These are phyloP conservation scores for Dioscorea cayenensis DNA, from an alignment of 116 monocot genomes.

Conservation along the genomic window DNA sequence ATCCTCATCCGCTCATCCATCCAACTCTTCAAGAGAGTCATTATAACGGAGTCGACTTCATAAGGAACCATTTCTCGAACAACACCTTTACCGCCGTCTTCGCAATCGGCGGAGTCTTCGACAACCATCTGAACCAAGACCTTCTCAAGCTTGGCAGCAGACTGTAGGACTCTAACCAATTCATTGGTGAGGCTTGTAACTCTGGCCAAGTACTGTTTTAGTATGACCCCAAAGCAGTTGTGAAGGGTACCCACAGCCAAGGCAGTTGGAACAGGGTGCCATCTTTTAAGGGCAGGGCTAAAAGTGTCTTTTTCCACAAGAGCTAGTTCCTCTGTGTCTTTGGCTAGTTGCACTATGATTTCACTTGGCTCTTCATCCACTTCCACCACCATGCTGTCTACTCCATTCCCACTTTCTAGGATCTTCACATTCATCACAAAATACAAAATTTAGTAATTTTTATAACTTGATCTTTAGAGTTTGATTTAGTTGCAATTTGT, in stretches of 20 bases:
- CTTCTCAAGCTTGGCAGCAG: conserved; percentile 75
- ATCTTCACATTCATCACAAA: conserved; percentile 21
- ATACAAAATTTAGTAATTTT: too few species aligned
- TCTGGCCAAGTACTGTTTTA: conserved; percentile 66
- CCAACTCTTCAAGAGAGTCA: conserved; percentile 66
- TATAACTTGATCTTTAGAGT: too few species aligned
- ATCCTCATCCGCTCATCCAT: conserved; percentile 59
- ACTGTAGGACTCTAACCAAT: conserved; percentile 50
- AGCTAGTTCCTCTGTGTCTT: conserved; percentile 53
- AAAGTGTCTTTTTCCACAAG: conserved; percentile 49
- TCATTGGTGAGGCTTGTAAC: conserved; percentile 47
- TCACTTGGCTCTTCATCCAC: conserved; percentile 34
- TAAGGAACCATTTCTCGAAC: conserved; percentile 81
- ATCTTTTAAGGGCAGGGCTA: conserved; percentile 51
- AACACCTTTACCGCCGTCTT: conserved; percentile 73
- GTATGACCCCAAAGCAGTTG: conserved; percentile 66
- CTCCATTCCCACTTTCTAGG: conserved; percentile 33
- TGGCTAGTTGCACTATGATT: conserved; percentile 47
- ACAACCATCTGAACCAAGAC: conserved; percentile 71
- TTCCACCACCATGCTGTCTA: conserved; percentile 27
- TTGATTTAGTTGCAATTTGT: too few species aligned
- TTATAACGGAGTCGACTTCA: conserved; percentile 62
- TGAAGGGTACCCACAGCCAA: conserved; percentile 72
- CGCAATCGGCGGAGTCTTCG: conserved; percentile 75
- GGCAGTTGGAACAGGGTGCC: conserved; percentile 50